These are phyloP conservation scores for Lactuca saligna DNA, from an alignment of 129 eudicot species.

Conservation along the genomic window DNA sequence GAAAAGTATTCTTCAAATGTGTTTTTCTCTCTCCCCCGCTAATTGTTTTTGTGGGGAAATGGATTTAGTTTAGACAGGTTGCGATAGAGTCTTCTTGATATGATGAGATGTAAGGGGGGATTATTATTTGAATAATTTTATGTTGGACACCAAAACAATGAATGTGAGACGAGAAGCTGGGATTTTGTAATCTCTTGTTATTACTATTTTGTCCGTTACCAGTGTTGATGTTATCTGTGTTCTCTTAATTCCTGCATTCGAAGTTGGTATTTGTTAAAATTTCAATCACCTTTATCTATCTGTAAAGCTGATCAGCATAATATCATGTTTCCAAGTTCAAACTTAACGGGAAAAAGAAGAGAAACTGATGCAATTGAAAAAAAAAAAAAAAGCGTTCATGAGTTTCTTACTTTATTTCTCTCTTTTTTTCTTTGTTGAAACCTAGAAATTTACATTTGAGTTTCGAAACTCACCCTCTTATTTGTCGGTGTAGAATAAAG, in stretches of 20 bases:
- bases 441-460: too few species aligned
- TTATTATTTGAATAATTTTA: conserved; percentile 37
- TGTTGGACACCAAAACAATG: conserved; percentile 36
- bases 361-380: too few species aligned
- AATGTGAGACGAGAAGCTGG: conserved; percentile 16
- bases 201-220: neutral
- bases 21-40: conserved; percentile 24
- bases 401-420: too few species aligned
- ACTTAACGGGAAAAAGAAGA: too few species aligned
- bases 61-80: conserved; percentile 26
- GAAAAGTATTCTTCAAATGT: conserved; percentile 17
- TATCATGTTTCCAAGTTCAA: too few species aligned
- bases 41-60: conserved; percentile 20
- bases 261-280: neutral
- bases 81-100: conserved; percentile 19
- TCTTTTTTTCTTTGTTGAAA: too few species aligned
- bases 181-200: conserved; percentile 24
- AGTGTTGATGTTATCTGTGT: too few species aligned
- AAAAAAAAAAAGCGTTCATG: too few species aligned
- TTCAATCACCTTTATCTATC: neutral
- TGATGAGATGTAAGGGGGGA: conserved; percentile 12
- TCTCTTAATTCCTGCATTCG: too few species aligned
- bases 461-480: neutral
- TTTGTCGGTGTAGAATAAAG: neutral
- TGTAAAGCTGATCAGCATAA: too few species aligned